Conservation (phyloP, 2,329 filamentous ascomycete species). For the Alternaria sp. region DNA sequence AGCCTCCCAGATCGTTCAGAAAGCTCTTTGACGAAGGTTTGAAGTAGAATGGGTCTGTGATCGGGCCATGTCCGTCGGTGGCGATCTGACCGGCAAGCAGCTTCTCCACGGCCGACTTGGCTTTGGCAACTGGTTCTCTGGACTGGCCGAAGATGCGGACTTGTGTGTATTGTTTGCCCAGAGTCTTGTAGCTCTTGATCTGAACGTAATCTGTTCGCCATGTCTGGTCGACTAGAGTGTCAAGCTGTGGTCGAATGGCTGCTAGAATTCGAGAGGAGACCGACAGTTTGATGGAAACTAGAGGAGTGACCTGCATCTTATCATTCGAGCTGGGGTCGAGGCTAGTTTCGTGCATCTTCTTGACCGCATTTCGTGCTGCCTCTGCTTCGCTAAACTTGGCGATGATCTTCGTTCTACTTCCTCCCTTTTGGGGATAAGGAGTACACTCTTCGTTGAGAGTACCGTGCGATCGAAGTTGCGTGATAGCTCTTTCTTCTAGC, state of each 20-base stretch:
- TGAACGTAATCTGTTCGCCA: not conserved
- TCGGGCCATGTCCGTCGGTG: not conserved
- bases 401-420: slow-evolving; percentile 1
- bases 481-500: not conserved
- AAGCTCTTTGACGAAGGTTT: not conserved
- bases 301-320: not conserved
- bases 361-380: not conserved
- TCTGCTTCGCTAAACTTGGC: not conserved
- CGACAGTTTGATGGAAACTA: not conserved
- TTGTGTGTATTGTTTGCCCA: not conserved
- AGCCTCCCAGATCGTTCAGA: not conserved
- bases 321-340: not conserved
- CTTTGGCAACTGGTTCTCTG: not conserved
- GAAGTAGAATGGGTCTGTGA: not conserved
- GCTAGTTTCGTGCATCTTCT: not conserved
- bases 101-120: not conserved
- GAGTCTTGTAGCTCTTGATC: not conserved
- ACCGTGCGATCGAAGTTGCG: not conserved
- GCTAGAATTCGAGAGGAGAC: not conserved
- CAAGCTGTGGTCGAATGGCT: not conserved
- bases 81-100: not conserved
- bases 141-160: not conserved
- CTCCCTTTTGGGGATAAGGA: not conserved
- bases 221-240: not conserved
- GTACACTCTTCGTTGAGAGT: not conserved